A percentile compares a stretch with the other conserved stretches of the same genome.
These are phyloP conservation scores for Aspergillus alliaceus DNA, from an alignment of 2,329 filamentous ascomycete species.

Conservation along the genomic window DNA sequence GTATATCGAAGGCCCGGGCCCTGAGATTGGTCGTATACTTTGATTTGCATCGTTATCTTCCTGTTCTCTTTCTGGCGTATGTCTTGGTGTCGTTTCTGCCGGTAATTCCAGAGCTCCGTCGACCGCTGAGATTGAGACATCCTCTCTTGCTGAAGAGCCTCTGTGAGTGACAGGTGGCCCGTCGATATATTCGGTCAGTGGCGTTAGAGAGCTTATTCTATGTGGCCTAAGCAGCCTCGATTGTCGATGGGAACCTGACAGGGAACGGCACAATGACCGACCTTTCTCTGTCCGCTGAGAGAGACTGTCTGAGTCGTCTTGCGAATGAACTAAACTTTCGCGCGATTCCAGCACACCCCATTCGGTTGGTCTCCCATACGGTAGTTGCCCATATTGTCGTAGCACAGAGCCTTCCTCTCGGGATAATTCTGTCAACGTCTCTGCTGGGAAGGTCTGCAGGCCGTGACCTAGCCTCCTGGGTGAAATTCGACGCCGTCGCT, in stretches of 20 bases:
- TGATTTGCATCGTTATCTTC: slow-evolving; percentile 21
- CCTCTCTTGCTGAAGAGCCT: slow-evolving; percentile 25
- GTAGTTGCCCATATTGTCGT: slow-evolving; percentile 34
- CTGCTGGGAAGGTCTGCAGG: slow-evolving; percentile 23
- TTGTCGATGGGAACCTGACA: slow-evolving; percentile 31
- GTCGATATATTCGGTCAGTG: slow-evolving; percentile 31
- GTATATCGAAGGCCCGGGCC: slow-evolving; percentile 30
- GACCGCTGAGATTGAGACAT: slow-evolving; percentile 34
- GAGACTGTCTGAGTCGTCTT: slow-evolving; percentile 21
- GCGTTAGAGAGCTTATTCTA: slow-evolving; percentile 32
- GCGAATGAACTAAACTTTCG: slow-evolving; percentile 27
- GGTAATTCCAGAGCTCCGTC: slow-evolving; percentile 35
- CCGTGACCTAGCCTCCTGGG: slow-evolving; percentile 13
- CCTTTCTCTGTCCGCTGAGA: slow-evolving; percentile 28
- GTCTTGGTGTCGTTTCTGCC: slow-evolving; percentile 37
- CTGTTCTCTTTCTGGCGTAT: slow-evolving; percentile 35
- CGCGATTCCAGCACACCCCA: slow-evolving; percentile 35
- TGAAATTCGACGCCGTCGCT: slow-evolving; percentile 31
- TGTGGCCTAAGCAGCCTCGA: slow-evolving; percentile 27
- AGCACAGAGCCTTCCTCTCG: slow-evolving; percentile 32
- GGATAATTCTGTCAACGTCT: slow-evolving; percentile 34
- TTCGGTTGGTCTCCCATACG: slow-evolving; percentile 35
- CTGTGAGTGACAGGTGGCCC: slow-evolving; percentile 14
- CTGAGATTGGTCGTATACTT: slow-evolving; percentile 30
- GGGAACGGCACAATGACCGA: slow-evolving; percentile 32